Evolutionary conservation across 176 grass and related monocot genomes (phyloP).

Genomic region (Musa schizocarpa): DNA sequence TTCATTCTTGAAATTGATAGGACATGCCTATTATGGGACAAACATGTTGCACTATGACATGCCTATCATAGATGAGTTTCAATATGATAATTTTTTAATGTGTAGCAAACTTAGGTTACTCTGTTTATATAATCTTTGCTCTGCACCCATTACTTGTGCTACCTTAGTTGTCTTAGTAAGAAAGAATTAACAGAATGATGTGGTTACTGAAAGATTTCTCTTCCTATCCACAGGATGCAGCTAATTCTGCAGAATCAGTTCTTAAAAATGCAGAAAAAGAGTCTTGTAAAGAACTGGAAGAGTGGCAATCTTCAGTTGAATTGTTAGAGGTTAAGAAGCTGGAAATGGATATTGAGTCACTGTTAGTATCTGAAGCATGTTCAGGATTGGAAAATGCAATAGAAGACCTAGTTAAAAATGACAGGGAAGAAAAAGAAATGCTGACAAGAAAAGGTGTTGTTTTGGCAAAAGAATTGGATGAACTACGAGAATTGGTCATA

Average conservation of each 20-base stretch:
- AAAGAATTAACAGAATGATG: not conserved
- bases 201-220: not conserved
- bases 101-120: no score
- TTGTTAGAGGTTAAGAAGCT: slow-evolving; percentile 66
- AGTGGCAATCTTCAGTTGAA: slow-evolving; percentile 77
- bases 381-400: slow-evolving; percentile 62
- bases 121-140: not conserved
- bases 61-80: no score
- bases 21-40: no score
- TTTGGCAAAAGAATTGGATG: slow-evolving; percentile 60
- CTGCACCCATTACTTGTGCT: not conserved
- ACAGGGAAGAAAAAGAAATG: slow-evolving; percentile 56
- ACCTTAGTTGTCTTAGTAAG: not conserved
- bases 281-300: slow-evolving; percentile 52
- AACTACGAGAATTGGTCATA: slow-evolving; percentile 61
- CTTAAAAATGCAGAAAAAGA: slow-evolving; percentile 53
- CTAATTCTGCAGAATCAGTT: slow-evolving; percentile 48
- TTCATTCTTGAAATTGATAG: no score
- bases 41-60: no score
- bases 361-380: slow-evolving; percentile 56
- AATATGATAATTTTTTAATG: no score
- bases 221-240: slow-evolving; percentile 64
- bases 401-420: slow-evolving; percentile 64
- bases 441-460: slow-evolving; percentile 49
- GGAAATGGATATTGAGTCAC: slow-evolving; percentile 68